Base-by-base conservation (phyloP, 208 protist genomes). In the Acanthamoeba sp. region DNA sequence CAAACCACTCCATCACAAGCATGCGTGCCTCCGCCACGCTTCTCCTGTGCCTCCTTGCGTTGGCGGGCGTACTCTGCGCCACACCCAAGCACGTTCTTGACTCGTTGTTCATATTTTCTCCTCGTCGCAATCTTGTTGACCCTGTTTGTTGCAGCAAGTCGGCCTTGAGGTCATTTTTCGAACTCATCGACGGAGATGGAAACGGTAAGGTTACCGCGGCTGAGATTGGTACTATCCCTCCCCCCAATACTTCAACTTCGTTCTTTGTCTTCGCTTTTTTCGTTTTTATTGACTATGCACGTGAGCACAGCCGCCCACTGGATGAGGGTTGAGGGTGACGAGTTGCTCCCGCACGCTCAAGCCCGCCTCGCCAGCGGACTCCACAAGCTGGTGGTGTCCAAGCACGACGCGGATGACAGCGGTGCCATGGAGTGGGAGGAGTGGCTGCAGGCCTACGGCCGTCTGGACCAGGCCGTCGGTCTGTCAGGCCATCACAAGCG, bases 131-230 rank as follows among this genome's bases (percentile, higher is more conserved):
- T 27, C 76, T 16, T 16, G 9, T 20, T n/a, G n/a, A 48, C 32
- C 80, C 9, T 34, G 29, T 10, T 38, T n/a, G 36, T 62, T 89
- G 1, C 36, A 89, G 82, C n/a, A 89, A 52, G 34, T 89, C 82
- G 16, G 45, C 82, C n/a, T n/a, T 89, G 38, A n/a, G 82, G 6
- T 89, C 82, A 32, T 89, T 89, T 62, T 89, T 89, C 64, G 82
- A 89, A 29, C 82, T 89, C 55, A 69, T 89, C 27, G 82, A 89
- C 48, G 45, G 6, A 38, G 55, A 89, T 42, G 34, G 36, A 22
- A n/a, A 89, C 55, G 82, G 82, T 27, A 89, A 18, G 34, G 82
- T 89, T 7, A 69, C 82, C 20, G 40, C 82, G 14, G 55, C 29
- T 36, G 82, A 89, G 18, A 89, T 89, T 24, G 82, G 82, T 89